Evolutionary conservation across 2,329 filamentous ascomycete species (phyloP).

Genomic region (Lachnellula arida): DNA sequence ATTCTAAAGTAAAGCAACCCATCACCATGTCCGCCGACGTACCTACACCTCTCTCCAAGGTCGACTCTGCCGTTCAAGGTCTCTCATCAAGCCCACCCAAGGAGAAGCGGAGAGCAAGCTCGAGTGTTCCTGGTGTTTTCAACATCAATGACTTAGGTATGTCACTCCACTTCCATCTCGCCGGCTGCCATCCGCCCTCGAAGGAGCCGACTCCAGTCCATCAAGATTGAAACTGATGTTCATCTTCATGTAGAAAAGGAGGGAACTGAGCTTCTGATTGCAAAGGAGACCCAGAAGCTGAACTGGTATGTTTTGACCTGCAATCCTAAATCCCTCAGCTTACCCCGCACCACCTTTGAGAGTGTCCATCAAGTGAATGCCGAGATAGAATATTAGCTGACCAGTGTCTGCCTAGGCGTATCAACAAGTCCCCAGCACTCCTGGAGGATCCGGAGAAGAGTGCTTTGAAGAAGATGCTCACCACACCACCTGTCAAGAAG

Average conservation of each 20-base stretch:
- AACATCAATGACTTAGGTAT: slow-evolving; percentile 85
- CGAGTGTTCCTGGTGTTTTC: slow-evolving; percentile 65
- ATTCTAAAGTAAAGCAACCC: slow-evolving; percentile 11
- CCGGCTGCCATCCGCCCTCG: slow-evolving; percentile 5
- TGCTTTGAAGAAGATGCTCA: slow-evolving; percentile 70
- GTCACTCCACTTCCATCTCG: slow-evolving; percentile 30
- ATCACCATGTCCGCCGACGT: slow-evolving; percentile 49
- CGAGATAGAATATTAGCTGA: slow-evolving; percentile 6
- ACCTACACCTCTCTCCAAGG: slow-evolving; percentile 64
- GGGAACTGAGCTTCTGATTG: slow-evolving; percentile 65
- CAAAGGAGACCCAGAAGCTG: slow-evolving; percentile 78
- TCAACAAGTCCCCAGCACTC: slow-evolving; percentile 76
- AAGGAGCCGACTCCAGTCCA: slow-evolving; percentile 9
- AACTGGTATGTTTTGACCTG: slow-evolving; percentile 63
- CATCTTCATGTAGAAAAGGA: slow-evolving; percentile 57
- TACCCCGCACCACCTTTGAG: slow-evolving; percentile 2
- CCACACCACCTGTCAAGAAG: slow-evolving; percentile 81
- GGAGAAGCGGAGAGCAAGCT: slow-evolving; percentile 65
- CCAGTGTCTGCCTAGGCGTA: slow-evolving; percentile 62
- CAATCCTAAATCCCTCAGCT: slow-evolving; percentile 5
- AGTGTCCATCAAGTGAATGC: neutral
- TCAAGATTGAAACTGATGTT: slow-evolving; percentile 10
- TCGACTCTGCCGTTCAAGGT: slow-evolving; percentile 88
- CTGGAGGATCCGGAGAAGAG: slow-evolving; percentile 74
- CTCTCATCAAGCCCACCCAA: slow-evolving; percentile 59